Percentiles rank a stretch among this genome's conserved stretches.
phyloP scores from a whole-genome alignment of 768 basidiomycete genomes.

The Kondoa subrosea region DNA sequence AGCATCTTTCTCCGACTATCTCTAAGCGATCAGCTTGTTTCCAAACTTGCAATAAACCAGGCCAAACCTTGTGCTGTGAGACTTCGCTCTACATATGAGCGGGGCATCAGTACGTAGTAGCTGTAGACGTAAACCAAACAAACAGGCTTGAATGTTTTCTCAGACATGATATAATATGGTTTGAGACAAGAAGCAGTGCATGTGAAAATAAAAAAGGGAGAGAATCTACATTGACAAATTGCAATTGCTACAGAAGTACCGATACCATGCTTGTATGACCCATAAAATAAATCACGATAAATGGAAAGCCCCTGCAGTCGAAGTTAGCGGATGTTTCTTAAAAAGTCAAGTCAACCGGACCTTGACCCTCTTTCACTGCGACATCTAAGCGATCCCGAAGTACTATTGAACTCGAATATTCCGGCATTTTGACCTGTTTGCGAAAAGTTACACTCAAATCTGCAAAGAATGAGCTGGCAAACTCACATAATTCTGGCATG shows the following conservation, averaged over 20 bases:
- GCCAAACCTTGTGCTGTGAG: background rate
- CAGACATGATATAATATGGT: background rate
- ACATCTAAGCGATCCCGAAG: constrained; percentile 65
- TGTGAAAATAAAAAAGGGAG: background rate
- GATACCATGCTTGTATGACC: background rate
- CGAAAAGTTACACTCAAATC: background rate
- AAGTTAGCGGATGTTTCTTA: background rate
- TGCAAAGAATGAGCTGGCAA: background rate
- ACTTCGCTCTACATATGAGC: background rate
- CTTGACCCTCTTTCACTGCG: constrained; percentile 85
- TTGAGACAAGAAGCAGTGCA: background rate
- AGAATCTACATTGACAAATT: background rate
- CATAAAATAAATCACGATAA: background rate
- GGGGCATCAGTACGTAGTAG: no score
- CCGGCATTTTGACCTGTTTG: constrained; percentile 37
- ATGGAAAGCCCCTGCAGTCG: constrained; percentile 3
- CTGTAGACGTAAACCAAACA: background rate
- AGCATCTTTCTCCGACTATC: background rate
- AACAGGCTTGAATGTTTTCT: background rate
- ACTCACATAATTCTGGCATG: constrained; percentile 67
- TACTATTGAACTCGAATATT: constrained; percentile 72
- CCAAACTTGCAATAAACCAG: no score
- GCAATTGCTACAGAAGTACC: background rate
- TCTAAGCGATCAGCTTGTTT: no score
- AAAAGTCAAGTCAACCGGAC: constrained; percentile 57